Evolutionary conservation across 2,329 filamentous ascomycete species (phyloP).

Genomic region (Colletotrichum destructivum): DNA sequence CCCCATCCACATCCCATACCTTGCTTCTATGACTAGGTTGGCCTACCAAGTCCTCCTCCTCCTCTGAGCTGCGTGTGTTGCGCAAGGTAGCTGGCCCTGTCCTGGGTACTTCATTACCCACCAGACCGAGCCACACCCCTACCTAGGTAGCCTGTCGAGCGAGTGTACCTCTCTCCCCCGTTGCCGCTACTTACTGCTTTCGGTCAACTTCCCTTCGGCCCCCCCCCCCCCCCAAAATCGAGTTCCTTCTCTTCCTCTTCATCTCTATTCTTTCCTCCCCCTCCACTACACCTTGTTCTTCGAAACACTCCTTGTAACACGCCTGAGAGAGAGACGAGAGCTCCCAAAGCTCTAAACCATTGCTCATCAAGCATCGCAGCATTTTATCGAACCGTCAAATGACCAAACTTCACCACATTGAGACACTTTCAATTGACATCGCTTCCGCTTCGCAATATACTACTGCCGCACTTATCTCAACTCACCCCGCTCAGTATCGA

Average conservation of each 20-base stretch:
- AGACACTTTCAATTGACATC: slow-evolving; percentile 53
- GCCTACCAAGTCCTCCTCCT: slow-evolving; percentile 12
- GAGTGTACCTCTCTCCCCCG: slow-evolving; percentile 26
- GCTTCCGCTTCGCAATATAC: slow-evolving; percentile 41
- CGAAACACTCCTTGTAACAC: slow-evolving; percentile 50
- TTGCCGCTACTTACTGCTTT: slow-evolving; percentile 43
- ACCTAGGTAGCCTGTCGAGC: slow-evolving; percentile 10
- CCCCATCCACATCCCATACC: slow-evolving; percentile 2
- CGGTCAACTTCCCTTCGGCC: slow-evolving; percentile 42
- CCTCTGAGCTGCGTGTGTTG: slow-evolving; percentile 25
- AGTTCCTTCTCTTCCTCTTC: slow-evolving; percentile 44
- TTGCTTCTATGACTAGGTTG: slow-evolving; percentile 5
- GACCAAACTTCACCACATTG: slow-evolving; percentile 41
- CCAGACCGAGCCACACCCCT: slow-evolving; percentile 42
- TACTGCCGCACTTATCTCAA: slow-evolving; percentile 46
- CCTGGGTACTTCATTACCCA: slow-evolving; percentile 39
- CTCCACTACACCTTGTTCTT: slow-evolving; percentile 43
- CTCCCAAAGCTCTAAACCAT: slow-evolving; percentile 39
- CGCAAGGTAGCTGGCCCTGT: slow-evolving; percentile 31
- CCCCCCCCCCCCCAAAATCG: slow-evolving; percentile 35
- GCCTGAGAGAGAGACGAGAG: slow-evolving; percentile 38
- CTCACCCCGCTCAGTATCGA: slow-evolving; percentile 55
- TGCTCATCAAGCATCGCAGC: slow-evolving; percentile 31
- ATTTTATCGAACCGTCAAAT: slow-evolving; percentile 31
- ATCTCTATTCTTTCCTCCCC: slow-evolving; percentile 44